Conservation (phyloP, 257 asterid species). For the Petrea volubilis region DNA sequence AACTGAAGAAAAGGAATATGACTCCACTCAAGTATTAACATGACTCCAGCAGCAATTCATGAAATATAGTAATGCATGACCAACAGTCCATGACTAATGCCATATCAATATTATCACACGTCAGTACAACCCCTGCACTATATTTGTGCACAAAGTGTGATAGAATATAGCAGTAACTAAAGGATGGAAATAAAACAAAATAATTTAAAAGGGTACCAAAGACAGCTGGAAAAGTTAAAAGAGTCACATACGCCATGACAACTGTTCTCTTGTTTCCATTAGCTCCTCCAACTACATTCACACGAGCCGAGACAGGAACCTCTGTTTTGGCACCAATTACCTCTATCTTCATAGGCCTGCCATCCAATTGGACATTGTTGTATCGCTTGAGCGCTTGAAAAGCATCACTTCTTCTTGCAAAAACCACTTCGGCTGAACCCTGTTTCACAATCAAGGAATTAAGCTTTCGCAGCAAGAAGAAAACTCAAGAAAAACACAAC, state of each 20-base stretch:
- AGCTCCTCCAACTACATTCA: constrained; percentile 54
- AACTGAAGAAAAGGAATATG: not conserved
- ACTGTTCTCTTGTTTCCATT: constrained; percentile 50
- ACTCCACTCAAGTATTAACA: not conserved
- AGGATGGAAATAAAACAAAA: not conserved
- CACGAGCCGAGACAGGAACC: constrained; percentile 49
- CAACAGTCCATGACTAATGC: no score
- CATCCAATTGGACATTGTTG: constrained; percentile 71
- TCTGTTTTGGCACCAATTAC: constrained; percentile 43
- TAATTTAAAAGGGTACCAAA: not conserved
- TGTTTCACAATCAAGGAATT: constrained; percentile 9
- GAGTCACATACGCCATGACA: constrained; percentile 45
- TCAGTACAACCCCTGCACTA: not conserved
- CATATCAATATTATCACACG: no score
- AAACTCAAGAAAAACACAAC: not conserved
- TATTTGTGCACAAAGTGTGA: not conserved
- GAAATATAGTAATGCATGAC: no score
- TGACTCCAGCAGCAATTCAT: not conserved
- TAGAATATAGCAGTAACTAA: not conserved
- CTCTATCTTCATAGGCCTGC: constrained; percentile 75
- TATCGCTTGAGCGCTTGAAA: constrained; percentile 56
- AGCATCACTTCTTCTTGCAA: constrained; percentile 66
- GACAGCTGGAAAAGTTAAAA: no score
- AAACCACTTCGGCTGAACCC: constrained; percentile 74
- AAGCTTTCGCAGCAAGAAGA: not conserved